A percentile compares a stretch with the other conserved stretches of the same genome.
These are phyloP conservation scores for Medicago truncatula DNA, from an alignment of 306 rosid genomes.

Conservation along the genomic window DNA sequence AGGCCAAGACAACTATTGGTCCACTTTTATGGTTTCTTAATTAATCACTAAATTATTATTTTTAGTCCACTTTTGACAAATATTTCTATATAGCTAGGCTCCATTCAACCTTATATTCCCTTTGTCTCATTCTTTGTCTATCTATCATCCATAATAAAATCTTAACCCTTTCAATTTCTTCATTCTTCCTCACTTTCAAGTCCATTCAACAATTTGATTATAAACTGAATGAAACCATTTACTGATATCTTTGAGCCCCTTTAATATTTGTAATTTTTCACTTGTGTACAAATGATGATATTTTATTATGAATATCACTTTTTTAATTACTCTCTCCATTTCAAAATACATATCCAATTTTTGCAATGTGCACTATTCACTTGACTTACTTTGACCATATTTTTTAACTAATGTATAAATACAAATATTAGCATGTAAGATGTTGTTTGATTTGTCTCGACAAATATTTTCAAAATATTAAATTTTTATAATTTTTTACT, in stretches of 20 bases:
- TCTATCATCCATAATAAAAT: neutral
- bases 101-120: constrained; percentile 15
- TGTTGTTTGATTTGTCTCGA: too few relatives aligned
- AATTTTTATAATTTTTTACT: too few relatives aligned
- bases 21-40: constrained; percentile 21
- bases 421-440: too few relatives aligned
- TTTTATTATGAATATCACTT: too few relatives aligned
- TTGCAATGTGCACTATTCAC: too few relatives aligned
- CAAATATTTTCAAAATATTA: too few relatives aligned
- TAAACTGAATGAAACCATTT: neutral
- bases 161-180: neutral
- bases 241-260: neutral
- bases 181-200: neutral
- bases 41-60: neutral
- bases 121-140: constrained; percentile 23
- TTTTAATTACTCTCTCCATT: too few relatives aligned
- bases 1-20: constrained; percentile 40
- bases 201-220: neutral
- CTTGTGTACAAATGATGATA: too few relatives aligned
- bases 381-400: too few relatives aligned
- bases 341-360: too few relatives aligned
- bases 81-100: neutral
- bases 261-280: neutral
- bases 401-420: too few relatives aligned
- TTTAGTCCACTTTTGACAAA: neutral